phyloP scores from a whole-genome alignment of 2,329 filamentous ascomycete genomes.

The Aspergillus quadrilineatus region DNA sequence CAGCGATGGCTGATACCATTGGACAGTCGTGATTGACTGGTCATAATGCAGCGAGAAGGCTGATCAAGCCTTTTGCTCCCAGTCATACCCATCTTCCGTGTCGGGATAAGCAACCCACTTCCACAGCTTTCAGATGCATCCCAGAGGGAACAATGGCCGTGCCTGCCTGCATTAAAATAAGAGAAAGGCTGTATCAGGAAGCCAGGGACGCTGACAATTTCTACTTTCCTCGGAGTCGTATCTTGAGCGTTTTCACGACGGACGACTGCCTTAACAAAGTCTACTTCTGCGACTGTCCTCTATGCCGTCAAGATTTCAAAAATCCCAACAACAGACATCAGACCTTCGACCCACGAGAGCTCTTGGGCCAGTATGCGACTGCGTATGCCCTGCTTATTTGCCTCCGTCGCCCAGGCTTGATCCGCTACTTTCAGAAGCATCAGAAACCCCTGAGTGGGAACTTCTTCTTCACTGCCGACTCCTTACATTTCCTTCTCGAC shows the following conservation, averaged over 20 bases:
- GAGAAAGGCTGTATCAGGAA: not conserved
- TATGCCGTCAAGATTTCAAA: not conserved
- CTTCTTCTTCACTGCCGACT: no score
- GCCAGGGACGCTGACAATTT: not conserved
- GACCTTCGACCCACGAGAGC: not conserved
- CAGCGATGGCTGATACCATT: not conserved
- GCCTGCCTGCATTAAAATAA: not conserved
- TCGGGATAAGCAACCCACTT: no score
- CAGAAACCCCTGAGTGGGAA: no score
- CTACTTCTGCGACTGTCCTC: not conserved
- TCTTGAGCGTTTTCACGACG: not conserved
- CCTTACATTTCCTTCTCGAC: no score
- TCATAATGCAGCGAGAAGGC: not conserved
- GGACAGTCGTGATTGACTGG: not conserved
- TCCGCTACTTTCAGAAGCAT: not conserved
- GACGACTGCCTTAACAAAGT: not conserved
- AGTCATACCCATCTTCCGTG: not conserved
- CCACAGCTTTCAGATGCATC: not conserved
- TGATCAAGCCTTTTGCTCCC: not conserved
- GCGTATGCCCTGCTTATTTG: not conserved
- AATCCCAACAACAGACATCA: not conserved
- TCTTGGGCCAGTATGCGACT: not conserved
- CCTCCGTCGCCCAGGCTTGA: not conserved
- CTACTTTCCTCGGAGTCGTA: not conserved
- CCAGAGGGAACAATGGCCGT: not conserved